These are phyloP conservation scores for Metschnikowia proteae DNA, from an alignment of 805 yeast species.

Conservation along the genomic window DNA sequence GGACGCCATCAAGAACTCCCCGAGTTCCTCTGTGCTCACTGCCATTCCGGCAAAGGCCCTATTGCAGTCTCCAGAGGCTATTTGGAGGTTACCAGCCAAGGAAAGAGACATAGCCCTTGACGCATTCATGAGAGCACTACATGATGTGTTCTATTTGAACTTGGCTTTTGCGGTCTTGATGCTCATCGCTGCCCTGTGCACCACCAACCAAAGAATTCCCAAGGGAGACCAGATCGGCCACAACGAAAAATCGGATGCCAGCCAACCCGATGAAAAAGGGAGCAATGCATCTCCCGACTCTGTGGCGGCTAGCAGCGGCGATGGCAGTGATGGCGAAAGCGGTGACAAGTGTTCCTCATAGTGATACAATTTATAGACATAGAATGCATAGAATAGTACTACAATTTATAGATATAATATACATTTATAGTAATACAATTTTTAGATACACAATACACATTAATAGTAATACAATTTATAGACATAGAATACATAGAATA, in stretches of 20 bases:
- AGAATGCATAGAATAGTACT: no score
- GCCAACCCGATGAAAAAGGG: not conserved
- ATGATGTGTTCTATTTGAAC: constrained; percentile 17
- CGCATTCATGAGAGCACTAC: constrained; percentile 20
- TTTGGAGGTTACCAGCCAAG: constrained; percentile 23
- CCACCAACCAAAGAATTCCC: constrained; percentile 17
- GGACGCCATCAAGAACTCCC: constrained; percentile 4
- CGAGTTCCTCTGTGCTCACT: constrained; percentile 4
- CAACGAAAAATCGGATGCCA: not conserved
- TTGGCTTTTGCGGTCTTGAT: constrained; percentile 16
- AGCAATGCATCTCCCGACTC: not conserved
- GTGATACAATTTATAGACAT: no score
- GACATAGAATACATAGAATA: not conserved
- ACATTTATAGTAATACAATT: no score
- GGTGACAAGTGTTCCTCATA: no score
- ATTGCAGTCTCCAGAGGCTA: constrained; percentile 24
- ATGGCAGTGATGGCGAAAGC: not conserved
- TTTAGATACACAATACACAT: no score
- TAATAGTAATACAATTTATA: no score
- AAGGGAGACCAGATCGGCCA: constrained; percentile 11
- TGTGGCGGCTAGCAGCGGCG: not conserved
- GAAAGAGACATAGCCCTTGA: constrained; percentile 23
- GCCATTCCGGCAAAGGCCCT: constrained; percentile 8
- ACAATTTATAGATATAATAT: no score
- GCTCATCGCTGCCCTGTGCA: constrained; percentile 12